A percentile compares a stretch with the other conserved stretches of the same genome.
phyloP scores from a whole-genome alignment of 78 protist genomes.

The Dictyostelium purpureum region DNA sequence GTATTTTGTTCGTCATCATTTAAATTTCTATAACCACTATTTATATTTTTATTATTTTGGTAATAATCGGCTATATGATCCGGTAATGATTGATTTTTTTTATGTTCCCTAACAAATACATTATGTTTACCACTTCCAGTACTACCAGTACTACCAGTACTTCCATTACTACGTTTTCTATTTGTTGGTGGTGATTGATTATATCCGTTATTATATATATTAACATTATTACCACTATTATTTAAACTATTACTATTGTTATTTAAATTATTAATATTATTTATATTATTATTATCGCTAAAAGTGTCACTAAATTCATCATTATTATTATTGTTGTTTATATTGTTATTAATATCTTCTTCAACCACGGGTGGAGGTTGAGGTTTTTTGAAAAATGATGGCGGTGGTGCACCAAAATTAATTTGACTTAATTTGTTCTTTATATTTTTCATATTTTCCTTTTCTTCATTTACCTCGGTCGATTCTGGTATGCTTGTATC shows the following conservation, averaged over 20 bases:
- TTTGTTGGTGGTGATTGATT: not conserved
- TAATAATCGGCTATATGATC: not conserved
- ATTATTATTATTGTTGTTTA: not conserved
- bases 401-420: constrained; percentile 11
- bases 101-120: constrained; percentile 10
- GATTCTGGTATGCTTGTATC: not conserved
- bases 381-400: constrained; percentile 6
- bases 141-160: not conserved
- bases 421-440: constrained; percentile 10
- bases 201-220: no score
- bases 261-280: not conserved
- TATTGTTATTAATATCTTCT: not conserved
- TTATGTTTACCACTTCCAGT: no score
- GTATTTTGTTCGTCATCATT: not conserved
- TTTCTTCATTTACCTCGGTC: not conserved
- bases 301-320: not conserved
- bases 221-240: no score
- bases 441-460: not conserved
- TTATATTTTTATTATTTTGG: not conserved
- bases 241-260: not conserved
- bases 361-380: not conserved
- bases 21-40: not conserved
- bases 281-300: not conserved
- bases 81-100: constrained; percentile 42
- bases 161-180: not conserved